These are phyloP conservation scores for Chaetomium globosum DNA, from an alignment of 2,329 filamentous ascomycete genomes.

Conservation along the genomic window DNA sequence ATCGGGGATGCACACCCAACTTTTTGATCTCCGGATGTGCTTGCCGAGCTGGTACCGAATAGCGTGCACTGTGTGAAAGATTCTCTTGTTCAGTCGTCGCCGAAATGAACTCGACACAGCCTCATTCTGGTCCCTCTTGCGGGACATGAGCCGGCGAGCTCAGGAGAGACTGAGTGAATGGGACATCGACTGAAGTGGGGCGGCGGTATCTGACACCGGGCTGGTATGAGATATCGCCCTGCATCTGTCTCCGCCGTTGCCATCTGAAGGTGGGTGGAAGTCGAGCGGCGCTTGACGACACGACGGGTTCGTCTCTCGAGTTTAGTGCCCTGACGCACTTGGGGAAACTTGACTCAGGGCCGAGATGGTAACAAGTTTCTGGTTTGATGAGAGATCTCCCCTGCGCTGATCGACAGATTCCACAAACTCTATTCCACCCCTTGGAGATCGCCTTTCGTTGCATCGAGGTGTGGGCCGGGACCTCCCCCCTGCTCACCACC, in stretches of 20 bases:
- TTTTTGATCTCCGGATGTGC: background rate
- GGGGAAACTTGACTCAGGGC: background rate
- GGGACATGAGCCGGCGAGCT: background rate
- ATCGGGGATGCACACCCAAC: slow-evolving; percentile 5
- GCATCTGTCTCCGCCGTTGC: background rate
- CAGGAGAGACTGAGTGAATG: background rate
- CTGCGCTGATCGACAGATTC: slow-evolving; percentile 37
- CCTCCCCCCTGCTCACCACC: background rate
- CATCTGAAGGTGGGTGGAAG: background rate
- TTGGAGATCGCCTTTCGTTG: slow-evolving; percentile 24
- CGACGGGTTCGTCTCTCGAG: no score
- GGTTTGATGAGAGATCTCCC: slow-evolving; percentile 29
- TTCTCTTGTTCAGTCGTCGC: background rate
- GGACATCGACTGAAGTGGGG: background rate
- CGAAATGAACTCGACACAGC: background rate
- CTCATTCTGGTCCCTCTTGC: background rate
- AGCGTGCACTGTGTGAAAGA: background rate
- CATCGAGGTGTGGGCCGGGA: slow-evolving; percentile 19
- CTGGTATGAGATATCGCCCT: slow-evolving; percentile 9
- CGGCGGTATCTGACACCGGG: slow-evolving; percentile 3
- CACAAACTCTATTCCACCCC: slow-evolving; percentile 33
- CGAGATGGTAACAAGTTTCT: background rate
- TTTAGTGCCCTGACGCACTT: background rate
- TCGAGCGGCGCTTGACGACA: background rate
- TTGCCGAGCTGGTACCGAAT: slow-evolving; percentile 7